Base-by-base conservation (phyloP, 1,139 yeast species). In the Ogataea hybrid region DNA sequence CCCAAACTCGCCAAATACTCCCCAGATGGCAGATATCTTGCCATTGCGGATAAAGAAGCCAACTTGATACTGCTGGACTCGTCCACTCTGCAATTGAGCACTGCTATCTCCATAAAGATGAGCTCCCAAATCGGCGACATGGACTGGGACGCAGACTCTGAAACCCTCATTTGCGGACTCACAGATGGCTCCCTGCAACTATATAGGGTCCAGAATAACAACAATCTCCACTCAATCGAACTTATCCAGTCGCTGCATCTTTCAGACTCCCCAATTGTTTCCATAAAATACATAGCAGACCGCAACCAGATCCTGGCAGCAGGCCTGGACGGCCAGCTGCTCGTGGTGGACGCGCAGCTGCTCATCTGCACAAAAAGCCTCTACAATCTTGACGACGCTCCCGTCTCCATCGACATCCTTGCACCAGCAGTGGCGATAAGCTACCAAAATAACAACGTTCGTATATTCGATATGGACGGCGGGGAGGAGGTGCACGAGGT, bases 291-390 rank as follows among this genome's bases (percentile, higher is more conserved):
- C 35, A 18, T 48, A 4, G 29, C 47, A 5, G 29, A 36, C 28
- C 88, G 95, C 29, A 80, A 90, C 27, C 94, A 86, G 64, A 61
- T 90, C 35, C 95, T 96, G 0, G 80, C 89, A 8, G 97, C 97
- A 3, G 84, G 96, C 1, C 73, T 76, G 41, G 74, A 77, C 46
- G 96, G 97, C 4, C 62, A 81, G 30, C 95, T 90, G 3, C 95
- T 87, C 56, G 83, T 90, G 15, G 86, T 96, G 85, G 97, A 90
- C 61, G 88, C 88, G 1, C 75, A 79, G 10, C 78, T 80, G 40
- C 73, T 78, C 44, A 80, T 83, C 58, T 80, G 95, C 53, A 75
- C 86, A 9, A 71, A 96, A 49, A 78, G 90, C 9, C 80, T 89
- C 83, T 71, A 86, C 3, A 95, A 95, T 4, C 62, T 77, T 3